Percentiles rank a stretch among this genome's conserved stretches.
Conservation (phyloP, 1,284 basidiomycete genomes). For the Moniliophthora roreri region DNA sequence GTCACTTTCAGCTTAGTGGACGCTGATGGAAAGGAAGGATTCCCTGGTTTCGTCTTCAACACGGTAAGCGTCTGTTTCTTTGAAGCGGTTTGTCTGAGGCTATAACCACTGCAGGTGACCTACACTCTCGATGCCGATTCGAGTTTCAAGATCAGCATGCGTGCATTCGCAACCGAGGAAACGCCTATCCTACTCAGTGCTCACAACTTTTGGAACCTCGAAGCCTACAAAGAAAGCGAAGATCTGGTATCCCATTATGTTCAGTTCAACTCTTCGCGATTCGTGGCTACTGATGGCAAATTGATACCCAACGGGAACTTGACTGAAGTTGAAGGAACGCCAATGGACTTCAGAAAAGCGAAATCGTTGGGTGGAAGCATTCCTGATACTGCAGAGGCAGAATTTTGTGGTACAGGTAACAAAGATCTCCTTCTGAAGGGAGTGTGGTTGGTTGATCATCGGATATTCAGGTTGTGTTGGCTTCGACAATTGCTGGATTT, state of each 20-base stretch:
- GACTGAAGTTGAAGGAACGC: constrained; percentile 34
- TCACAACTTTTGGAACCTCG: constrained; percentile 48
- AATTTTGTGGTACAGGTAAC: constrained; percentile 43
- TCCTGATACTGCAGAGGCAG: constrained; percentile 30
- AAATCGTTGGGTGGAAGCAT: constrained; percentile 40
- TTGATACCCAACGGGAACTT: constrained; percentile 46
- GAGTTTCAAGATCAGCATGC: constrained; percentile 42
- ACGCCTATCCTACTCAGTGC: constrained; percentile 49
- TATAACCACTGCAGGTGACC: constrained; percentile 26
- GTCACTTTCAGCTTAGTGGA: constrained; percentile 42
- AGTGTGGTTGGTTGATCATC: not conserved
- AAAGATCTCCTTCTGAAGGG: not conserved
- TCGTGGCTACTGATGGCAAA: constrained; percentile 41
- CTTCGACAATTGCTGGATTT: constrained; percentile 49
- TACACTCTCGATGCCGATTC: constrained; percentile 37
- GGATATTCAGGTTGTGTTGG: constrained; percentile 38
- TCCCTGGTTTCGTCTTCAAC: constrained; percentile 44
- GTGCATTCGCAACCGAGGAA: constrained; percentile 34
- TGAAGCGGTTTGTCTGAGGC: not conserved
- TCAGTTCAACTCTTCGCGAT: constrained; percentile 36
- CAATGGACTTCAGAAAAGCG: constrained; percentile 44
- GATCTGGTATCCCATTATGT: constrained; percentile 40
- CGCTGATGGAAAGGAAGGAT: constrained; percentile 42
- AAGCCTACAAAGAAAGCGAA: constrained; percentile 43
- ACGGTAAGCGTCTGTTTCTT: constrained; percentile 20